Evolutionary conservation across 139 green algal species (phyloP).

Genomic region (Ettlia oleoabundans): DNA sequence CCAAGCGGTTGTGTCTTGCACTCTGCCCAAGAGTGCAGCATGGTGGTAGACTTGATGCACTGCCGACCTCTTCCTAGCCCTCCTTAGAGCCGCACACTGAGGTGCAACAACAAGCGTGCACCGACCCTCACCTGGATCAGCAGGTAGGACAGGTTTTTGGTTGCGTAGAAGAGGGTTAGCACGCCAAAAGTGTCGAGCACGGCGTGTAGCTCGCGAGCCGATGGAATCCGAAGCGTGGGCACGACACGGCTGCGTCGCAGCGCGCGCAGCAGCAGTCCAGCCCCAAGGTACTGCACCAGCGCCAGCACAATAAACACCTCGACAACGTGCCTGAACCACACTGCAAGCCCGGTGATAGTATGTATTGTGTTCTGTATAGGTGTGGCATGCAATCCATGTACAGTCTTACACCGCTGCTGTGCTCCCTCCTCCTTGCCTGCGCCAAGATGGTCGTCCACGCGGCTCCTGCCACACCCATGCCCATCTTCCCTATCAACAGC

Average conservation of each 20-base stretch:
- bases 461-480: conserved; percentile 67
- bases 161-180: conserved; percentile 68
- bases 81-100: too few species aligned
- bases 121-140: conserved; percentile 58
- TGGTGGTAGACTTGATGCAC: too few species aligned
- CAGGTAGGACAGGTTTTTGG: conserved; percentile 75
- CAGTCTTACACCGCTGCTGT: background rate
- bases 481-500: conserved; percentile 59
- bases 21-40: too few species aligned
- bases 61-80: too few species aligned
- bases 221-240: conserved; percentile 23
- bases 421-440: conserved; percentile 33
- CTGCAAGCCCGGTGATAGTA: too few species aligned
- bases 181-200: conserved; percentile 57
- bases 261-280: conserved; percentile 34
- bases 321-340: too few species aligned
- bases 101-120: too few species aligned
- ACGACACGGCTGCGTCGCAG: conserved; percentile 12
- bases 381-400: background rate
- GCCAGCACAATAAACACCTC: too few species aligned
- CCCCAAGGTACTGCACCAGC: conserved; percentile 47
- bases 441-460: conserved; percentile 65
- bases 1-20: too few species aligned
- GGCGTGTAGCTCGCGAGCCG: conserved; percentile 5
- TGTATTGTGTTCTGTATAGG: too few species aligned